phyloP scores from a whole-genome alignment of 371 early-diverging fungal species.

The Rhizomucor miehei region DNA sequence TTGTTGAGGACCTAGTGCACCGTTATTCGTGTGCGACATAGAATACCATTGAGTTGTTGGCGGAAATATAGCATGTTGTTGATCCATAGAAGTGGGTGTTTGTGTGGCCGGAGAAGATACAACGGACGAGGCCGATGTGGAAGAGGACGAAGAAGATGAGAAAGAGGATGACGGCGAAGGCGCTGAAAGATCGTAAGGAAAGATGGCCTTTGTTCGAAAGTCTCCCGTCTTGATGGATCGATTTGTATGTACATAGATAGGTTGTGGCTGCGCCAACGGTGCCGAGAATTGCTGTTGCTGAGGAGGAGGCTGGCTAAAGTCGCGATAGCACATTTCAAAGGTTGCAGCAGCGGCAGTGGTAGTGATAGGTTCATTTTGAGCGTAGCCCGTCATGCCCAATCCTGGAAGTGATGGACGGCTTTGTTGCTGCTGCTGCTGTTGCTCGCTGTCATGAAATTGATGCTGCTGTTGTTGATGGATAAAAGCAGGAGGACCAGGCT shows the following conservation, averaged over 20 bases:
- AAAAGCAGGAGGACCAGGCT: no score
- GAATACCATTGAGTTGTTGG: not conserved
- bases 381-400: not conserved
- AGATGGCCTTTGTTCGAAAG: not conserved
- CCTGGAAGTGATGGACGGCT: no score
- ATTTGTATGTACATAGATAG: not conserved
- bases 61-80: not conserved
- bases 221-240: not conserved
- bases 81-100: conserved; percentile 8
- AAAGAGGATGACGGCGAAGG: conserved; percentile 31
- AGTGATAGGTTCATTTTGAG: conserved; percentile 1
- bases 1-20: no score
- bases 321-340: conserved; percentile 1
- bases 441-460: not conserved
- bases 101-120: conserved; percentile 6
- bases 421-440: no score
- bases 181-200: conserved; percentile 6
- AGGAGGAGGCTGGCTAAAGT: no score
- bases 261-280: not conserved
- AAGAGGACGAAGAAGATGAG: conserved; percentile 31
- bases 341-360: not conserved
- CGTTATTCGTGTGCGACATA: no score
- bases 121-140: conserved; percentile 15
- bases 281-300: conserved; percentile 3
- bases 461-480: conserved; percentile 6